Percentiles rank a stretch among this genome's conserved stretches.
Conservation (phyloP, 1,284 basidiomycete species). For the Dichomitus squalens region DNA sequence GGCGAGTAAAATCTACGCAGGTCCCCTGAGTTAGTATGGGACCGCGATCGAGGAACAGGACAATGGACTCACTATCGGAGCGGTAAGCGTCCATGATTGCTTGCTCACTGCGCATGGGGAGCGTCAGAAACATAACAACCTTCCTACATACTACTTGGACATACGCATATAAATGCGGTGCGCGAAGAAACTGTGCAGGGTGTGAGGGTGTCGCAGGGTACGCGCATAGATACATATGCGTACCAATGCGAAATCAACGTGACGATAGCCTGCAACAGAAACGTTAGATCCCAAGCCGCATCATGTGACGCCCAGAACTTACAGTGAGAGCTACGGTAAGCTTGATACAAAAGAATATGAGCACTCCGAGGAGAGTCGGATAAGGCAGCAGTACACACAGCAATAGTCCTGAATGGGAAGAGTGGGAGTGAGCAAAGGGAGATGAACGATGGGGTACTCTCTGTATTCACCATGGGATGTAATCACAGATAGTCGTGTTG, state of each 20-base stretch:
- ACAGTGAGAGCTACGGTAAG: constrained; percentile 27
- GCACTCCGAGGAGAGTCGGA: background rate
- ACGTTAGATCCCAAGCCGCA: constrained; percentile 7
- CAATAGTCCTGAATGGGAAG: constrained; percentile 12
- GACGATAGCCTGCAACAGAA: constrained; percentile 21
- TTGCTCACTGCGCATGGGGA: constrained; percentile 37
- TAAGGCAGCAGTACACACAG: constrained; percentile 21
- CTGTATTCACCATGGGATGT: constrained; percentile 31
- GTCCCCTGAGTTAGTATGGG: background rate
- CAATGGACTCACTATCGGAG: constrained; percentile 39
- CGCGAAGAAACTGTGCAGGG: constrained; percentile 11
- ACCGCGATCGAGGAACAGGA: no score
- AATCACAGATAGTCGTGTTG: constrained; percentile 22
- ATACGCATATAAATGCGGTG: constrained; percentile 19
- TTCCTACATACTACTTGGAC: background rate
- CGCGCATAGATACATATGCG: constrained; percentile 6
- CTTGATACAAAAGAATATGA: constrained; percentile 1
- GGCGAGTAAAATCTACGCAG: constrained; percentile 14
- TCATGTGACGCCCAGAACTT: constrained; percentile 15
- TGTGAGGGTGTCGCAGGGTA: background rate
- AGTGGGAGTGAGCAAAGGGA: background rate
- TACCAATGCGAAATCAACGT: constrained; percentile 42
- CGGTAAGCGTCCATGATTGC: constrained; percentile 37
- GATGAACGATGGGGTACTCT: no score
- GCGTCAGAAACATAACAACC: background rate